Percentiles rank a stretch among this genome's conserved stretches.
phyloP scores from a whole-genome alignment of 306 rosid genomes.

The Dryas octopetala region DNA sequence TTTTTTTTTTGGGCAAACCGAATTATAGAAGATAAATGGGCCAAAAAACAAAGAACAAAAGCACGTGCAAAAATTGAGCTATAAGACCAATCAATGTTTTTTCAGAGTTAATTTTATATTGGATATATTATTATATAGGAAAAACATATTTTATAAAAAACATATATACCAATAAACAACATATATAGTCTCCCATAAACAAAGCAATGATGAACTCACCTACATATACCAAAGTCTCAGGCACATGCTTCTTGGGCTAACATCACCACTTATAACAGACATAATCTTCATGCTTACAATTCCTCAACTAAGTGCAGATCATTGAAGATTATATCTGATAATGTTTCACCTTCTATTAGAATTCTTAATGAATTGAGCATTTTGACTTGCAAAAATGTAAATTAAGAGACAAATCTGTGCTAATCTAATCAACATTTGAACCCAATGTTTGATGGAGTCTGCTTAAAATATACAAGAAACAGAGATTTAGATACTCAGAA shows the following conservation, averaged over 20 bases:
- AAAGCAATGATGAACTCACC: too few relatives aligned
- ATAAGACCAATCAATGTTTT: constrained; percentile 33
- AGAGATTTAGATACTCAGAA: not conserved
- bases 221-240: too few relatives aligned
- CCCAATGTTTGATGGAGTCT: not conserved
- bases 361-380: not conserved
- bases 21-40: not conserved
- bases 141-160: too few relatives aligned
- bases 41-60: constrained; percentile 20
- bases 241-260: not conserved
- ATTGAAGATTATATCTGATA: not conserved
- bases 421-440: not conserved
- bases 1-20: too few relatives aligned
- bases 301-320: constrained; percentile 1
- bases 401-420: constrained; percentile 6
- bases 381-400: constrained; percentile 11
- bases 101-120: not conserved
- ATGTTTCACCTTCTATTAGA: constrained; percentile 1
- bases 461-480: not conserved
- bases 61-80: constrained; percentile 35
- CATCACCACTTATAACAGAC: constrained; percentile 5
- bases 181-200: too few relatives aligned
- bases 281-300: not conserved
- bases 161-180: too few relatives aligned
- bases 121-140: too few relatives aligned